phyloP scores from a whole-genome alignment of 768 basidiomycete species.

The Trametes gibbosa region DNA sequence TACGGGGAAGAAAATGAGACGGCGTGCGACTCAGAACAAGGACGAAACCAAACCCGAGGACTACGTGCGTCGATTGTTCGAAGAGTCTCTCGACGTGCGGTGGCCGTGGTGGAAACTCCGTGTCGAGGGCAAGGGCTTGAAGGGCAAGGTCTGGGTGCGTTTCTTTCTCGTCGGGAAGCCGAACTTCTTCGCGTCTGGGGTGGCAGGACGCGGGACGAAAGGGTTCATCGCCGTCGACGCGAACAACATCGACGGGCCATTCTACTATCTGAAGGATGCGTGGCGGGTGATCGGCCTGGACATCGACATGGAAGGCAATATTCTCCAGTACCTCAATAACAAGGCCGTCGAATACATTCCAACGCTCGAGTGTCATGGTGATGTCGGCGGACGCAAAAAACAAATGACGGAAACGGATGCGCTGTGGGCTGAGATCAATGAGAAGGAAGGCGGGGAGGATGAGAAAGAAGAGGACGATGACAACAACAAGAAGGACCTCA shows the following conservation, averaged over 20 bases:
- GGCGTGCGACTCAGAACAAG: neutral
- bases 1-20: neutral
- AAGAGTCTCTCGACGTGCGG: neutral
- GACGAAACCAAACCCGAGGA: neutral
- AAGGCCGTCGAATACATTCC: neutral
- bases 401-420: neutral
- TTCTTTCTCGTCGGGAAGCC: constrained; percentile 9
- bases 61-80: neutral
- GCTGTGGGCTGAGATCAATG: neutral
- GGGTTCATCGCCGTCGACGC: neutral
- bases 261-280: constrained; percentile 5
- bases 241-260: neutral
- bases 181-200: neutral
- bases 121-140: neutral
- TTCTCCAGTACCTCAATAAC: neutral
- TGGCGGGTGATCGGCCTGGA: neutral
- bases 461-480: neutral
- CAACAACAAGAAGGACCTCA: no score
- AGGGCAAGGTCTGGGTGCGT: neutral
- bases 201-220: neutral
- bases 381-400: neutral
- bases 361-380: neutral
- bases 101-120: neutral
- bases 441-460: neutral
- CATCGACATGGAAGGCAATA: constrained; percentile 1